A percentile compares a stretch with the other conserved stretches of the same genome.
These are phyloP conservation scores for Candida anglica DNA, from an alignment of 805 yeast genomes.

Conservation along the genomic window DNA sequence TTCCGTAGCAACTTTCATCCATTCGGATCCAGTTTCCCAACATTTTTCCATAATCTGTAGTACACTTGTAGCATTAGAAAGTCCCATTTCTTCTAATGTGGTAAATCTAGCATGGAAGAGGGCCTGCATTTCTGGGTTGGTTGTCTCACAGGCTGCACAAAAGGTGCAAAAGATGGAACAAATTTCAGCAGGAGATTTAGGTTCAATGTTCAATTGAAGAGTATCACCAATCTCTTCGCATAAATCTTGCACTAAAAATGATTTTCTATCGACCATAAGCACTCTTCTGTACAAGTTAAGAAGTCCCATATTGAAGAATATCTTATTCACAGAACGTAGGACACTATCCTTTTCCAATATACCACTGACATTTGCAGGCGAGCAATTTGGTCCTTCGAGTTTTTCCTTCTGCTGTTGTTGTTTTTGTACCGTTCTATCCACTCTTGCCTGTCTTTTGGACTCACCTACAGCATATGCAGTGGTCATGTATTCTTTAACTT, in stretches of 20 bases:
- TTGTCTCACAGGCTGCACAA: conserved; percentile 57
- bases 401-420: conserved; percentile 1
- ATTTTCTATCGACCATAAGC: conserved; percentile 40
- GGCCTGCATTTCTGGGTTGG: conserved; percentile 29
- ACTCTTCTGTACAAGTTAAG: conserved; percentile 57
- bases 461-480: conserved; percentile 22
- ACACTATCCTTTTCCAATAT: conserved; percentile 27
- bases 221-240: conserved; percentile 37
- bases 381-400: conserved; percentile 2
- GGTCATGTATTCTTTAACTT: conserved; percentile 20
- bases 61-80: conserved; percentile 41
- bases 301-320: conserved; percentile 51
- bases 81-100: conserved; percentile 39
- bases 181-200: conserved; percentile 48
- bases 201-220: conserved; percentile 36
- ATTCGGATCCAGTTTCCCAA: conserved; percentile 51
- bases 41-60: conserved; percentile 46
- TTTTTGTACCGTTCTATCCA: conserved; percentile 14
- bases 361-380: conserved; percentile 14
- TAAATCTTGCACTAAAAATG: conserved; percentile 45
- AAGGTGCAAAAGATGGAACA: conserved; percentile 54
- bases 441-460: conserved; percentile 16
- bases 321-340: conserved; percentile 46
- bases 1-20: conserved; percentile 44
- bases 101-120: conserved; percentile 37